Percentiles rank a stretch among this genome's conserved stretches.
phyloP scores from a whole-genome alignment of 345 rosid genomes.

The Brassica nigra region DNA sequence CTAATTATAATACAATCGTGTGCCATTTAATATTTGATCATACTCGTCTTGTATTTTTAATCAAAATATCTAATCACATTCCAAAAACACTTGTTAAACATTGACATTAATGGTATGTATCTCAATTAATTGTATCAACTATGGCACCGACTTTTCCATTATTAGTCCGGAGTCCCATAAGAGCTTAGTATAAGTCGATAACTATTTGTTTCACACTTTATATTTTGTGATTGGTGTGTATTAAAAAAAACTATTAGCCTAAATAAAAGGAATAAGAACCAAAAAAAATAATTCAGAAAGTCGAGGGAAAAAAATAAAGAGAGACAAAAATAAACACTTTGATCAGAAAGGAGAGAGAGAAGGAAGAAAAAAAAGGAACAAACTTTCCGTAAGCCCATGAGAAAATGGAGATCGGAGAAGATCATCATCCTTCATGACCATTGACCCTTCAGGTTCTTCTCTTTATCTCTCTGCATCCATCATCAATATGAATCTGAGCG shows the following conservation, averaged over 20 bases:
- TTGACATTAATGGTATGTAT: too few relatives aligned
- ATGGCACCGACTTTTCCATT: too few relatives aligned
- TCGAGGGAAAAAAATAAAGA: neutral
- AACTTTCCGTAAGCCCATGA: slow-evolving; percentile 35
- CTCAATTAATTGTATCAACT: too few relatives aligned
- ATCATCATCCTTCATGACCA: slow-evolving; percentile 45
- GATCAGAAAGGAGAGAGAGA: slow-evolving; percentile 22
- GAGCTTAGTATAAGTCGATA: too few relatives aligned
- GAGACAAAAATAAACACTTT: slow-evolving; percentile 13
- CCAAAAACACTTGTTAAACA: too few relatives aligned
- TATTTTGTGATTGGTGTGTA: too few relatives aligned
- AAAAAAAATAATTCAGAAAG: neutral
- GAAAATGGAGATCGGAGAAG: slow-evolving; percentile 55
- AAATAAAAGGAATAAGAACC: too few relatives aligned
- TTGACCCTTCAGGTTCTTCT: slow-evolving; percentile 42
- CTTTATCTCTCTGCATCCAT: neutral
- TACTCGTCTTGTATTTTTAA: neutral
- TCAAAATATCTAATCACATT: too few relatives aligned
- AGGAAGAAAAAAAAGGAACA: slow-evolving; percentile 34
- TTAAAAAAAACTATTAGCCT: too few relatives aligned
- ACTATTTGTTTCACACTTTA: too few relatives aligned
- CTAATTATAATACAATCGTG: neutral
- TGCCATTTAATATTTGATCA: neutral
- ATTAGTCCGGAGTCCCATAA: too few relatives aligned
- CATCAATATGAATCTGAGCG: neutral